These are phyloP conservation scores for Globisporangium acanthophoron DNA, from an alignment of 352 stramenopile species.

Conservation along the genomic window DNA sequence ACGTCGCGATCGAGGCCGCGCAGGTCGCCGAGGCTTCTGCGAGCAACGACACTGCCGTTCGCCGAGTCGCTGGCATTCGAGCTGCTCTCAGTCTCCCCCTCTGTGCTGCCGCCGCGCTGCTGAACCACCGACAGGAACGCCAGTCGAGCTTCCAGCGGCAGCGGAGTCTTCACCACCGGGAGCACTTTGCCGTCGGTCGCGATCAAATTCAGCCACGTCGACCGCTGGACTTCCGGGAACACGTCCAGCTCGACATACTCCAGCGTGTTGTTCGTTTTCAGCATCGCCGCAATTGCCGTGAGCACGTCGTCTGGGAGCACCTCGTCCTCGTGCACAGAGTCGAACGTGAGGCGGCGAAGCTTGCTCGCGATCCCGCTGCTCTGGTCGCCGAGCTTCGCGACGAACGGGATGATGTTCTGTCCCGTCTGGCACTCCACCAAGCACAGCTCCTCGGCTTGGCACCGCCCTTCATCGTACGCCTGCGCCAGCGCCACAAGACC, in stretches of 20 bases:
- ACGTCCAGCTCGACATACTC: constrained; percentile 2
- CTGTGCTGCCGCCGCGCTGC: neutral
- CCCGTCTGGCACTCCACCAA: neutral
- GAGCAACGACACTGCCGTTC: neutral
- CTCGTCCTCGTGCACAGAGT: neutral
- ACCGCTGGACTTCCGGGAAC: neutral
- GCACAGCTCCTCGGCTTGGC: neutral
- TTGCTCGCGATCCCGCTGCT: neutral
- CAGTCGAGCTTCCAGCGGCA: neutral
- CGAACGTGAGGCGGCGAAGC: neutral
- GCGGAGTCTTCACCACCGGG: constrained; percentile 1
- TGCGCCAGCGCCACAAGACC: neutral
- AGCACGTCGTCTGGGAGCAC: neutral
- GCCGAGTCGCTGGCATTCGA: neutral
- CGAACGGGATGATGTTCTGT: neutral
- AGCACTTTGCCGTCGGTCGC: constrained; percentile 1
- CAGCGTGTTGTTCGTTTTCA: constrained; percentile 3
- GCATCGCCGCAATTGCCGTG: neutral
- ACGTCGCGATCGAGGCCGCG: neutral
- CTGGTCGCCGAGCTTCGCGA: neutral
- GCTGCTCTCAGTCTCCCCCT: neutral
- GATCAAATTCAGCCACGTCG: neutral
- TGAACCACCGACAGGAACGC: constrained; percentile 2
- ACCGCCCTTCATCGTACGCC: neutral
- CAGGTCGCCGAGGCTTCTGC: neutral